Conservation (phyloP, 176 grass and related monocot genomes). For the Sorghum bicolor region DNA sequence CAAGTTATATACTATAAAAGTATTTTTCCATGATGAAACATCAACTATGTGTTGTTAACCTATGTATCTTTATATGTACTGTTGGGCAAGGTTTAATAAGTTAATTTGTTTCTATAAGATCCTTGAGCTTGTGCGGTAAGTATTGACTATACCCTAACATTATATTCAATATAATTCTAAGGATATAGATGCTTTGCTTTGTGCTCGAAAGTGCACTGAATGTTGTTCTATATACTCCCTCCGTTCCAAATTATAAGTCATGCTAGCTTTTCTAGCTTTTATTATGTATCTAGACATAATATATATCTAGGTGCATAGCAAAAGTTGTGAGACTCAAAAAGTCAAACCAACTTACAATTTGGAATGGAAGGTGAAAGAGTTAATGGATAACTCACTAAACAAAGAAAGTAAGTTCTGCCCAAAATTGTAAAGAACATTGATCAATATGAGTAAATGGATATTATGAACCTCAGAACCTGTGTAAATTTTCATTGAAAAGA, state of each 20-base stretch:
- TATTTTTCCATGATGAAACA: background rate
- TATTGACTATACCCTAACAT: too few relatives aligned
- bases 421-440: background rate
- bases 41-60: background rate
- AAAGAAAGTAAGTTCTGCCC: background rate
- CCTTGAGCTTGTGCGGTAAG: background rate
- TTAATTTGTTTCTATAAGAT: background rate
- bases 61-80: background rate
- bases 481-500: slow-evolving; percentile 86
- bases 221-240: background rate
- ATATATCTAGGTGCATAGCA: background rate
- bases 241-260: background rate
- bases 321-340: background rate
- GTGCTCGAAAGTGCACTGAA: background rate
- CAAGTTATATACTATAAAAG: background rate
- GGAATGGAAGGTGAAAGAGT: background rate
- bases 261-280: background rate
- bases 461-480: slow-evolving; percentile 70
- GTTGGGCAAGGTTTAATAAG: background rate
- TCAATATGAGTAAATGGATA: slow-evolving; percentile 24
- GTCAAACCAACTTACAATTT: background rate
- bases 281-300: background rate
- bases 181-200: background rate
- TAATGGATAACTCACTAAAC: background rate
- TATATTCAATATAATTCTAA: background rate